These are phyloP conservation scores for Canavalia gladiata DNA, from an alignment of 306 rosid species.

Conservation along the genomic window DNA sequence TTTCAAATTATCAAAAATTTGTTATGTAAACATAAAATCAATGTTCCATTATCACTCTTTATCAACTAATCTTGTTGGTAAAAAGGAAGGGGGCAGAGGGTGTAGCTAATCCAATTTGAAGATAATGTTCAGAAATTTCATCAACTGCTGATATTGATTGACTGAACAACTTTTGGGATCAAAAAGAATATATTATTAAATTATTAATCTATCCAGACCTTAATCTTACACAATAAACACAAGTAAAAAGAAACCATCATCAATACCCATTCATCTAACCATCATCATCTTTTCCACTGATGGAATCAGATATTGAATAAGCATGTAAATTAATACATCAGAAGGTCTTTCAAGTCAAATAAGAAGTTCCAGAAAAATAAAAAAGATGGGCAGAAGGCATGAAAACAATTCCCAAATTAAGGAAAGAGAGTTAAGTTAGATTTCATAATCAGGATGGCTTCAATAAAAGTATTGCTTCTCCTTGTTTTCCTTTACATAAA, in stretches of 20 bases:
- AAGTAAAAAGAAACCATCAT: background rate
- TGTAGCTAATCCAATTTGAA: constrained; percentile 25
- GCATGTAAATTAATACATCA: constrained; percentile 3
- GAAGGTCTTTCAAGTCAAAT: constrained; percentile 10
- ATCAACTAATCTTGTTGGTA: background rate
- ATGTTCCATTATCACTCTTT: background rate
- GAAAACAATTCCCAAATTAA: constrained; percentile 17
- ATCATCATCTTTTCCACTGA: constrained; percentile 9
- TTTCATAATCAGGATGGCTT: constrained; percentile 37
- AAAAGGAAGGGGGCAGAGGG: background rate
- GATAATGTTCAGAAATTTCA: constrained; percentile 8
- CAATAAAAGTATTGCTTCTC: background rate
- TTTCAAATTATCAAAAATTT: constrained; percentile 28
- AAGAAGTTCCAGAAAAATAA: background rate
- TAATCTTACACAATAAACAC: constrained; percentile 16
- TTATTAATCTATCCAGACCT: background rate
- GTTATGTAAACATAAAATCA: constrained; percentile 6
- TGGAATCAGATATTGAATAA: constrained; percentile 11
- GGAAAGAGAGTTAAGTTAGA: constrained; percentile 2
- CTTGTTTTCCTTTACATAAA: constrained; percentile 26
- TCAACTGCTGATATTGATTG: background rate
- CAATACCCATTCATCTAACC: constrained; percentile 22
- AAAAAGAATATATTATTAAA: background rate
- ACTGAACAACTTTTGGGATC: constrained; percentile 11
- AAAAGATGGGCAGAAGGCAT: background rate